Conservation (phyloP, 805 yeast genomes). For the Jamesozyma lodderae region DNA sequence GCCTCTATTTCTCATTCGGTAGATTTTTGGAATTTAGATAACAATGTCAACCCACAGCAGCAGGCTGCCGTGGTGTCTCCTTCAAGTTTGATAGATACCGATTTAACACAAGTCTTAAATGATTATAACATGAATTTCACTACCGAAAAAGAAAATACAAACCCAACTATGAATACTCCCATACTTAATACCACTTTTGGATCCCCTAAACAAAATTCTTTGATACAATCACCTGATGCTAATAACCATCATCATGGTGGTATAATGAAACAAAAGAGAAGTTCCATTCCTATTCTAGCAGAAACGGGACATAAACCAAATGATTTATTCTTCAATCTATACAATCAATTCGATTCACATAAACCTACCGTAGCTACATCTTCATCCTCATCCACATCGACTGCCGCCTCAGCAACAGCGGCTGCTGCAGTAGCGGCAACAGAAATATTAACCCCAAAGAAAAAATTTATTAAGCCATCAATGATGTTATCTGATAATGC, state of each 20-base stretch:
- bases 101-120: conserved; percentile 19
- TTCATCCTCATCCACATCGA: neutral
- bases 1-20: conserved; percentile 24
- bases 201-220: conserved; percentile 6
- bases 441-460: neutral
- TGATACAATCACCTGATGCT: neutral
- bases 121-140: conserved; percentile 22
- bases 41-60: neutral
- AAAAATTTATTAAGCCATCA: conserved; percentile 23
- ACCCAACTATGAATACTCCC: conserved; percentile 1
- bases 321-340: neutral
- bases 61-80: neutral
- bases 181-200: too few relatives aligned
- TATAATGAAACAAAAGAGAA: neutral
- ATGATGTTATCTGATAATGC: conserved; percentile 24
- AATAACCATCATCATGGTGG: too few relatives aligned
- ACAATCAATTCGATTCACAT: conserved; percentile 1
- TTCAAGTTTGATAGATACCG: conserved; percentile 11
- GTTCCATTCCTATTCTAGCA: neutral
- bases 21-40: conserved; percentile 23
- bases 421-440: neutral
- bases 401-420: neutral
- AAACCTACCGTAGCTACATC: neutral
- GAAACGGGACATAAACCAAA: neutral
- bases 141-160: conserved; percentile 2